Evolutionary conservation across 306 rosid genomes (phyloP).

Genomic region (Ormosia emarginata): DNA sequence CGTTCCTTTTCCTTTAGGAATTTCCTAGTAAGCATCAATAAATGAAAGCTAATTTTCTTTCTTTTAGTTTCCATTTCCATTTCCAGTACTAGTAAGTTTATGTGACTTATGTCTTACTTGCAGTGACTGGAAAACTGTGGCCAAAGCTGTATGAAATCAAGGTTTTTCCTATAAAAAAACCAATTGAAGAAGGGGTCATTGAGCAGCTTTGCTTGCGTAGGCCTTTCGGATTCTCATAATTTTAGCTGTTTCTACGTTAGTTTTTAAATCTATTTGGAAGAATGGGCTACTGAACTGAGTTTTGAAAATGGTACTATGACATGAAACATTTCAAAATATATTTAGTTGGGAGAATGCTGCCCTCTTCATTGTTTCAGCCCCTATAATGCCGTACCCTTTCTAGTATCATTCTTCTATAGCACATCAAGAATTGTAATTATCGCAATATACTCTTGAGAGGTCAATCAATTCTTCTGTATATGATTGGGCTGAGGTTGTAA

Average conservation of each 20-base stretch:
- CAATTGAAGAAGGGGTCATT: conserved; percentile 30
- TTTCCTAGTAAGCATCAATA: not conserved
- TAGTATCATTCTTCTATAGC: not conserved
- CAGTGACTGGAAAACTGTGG: conserved; percentile 96
- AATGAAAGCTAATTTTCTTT: not conserved
- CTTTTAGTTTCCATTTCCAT: not conserved
- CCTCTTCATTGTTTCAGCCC: not conserved
- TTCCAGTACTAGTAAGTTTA: not conserved
- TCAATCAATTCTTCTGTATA: not conserved
- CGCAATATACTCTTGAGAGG: not conserved
- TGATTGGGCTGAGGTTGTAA: not conserved
- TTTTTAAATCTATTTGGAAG: not conserved
- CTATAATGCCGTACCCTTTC: not conserved
- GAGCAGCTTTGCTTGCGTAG: conserved; percentile 59
- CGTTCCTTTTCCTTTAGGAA: not conserved
- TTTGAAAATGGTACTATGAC: not conserved
- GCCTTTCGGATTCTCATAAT: conserved; percentile 33
- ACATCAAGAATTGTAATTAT: not conserved
- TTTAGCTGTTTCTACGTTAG: not conserved
- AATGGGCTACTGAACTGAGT: not conserved
- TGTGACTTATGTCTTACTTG: conserved; percentile 16
- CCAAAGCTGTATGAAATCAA: conserved; percentile 80
- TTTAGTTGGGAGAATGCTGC: not conserved
- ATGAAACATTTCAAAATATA: not conserved
- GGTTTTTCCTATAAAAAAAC: conserved; percentile 39